Evolutionary conservation across 2,329 filamentous ascomycete genomes (phyloP).

Genomic region (Gliomastix tumulicola): DNA sequence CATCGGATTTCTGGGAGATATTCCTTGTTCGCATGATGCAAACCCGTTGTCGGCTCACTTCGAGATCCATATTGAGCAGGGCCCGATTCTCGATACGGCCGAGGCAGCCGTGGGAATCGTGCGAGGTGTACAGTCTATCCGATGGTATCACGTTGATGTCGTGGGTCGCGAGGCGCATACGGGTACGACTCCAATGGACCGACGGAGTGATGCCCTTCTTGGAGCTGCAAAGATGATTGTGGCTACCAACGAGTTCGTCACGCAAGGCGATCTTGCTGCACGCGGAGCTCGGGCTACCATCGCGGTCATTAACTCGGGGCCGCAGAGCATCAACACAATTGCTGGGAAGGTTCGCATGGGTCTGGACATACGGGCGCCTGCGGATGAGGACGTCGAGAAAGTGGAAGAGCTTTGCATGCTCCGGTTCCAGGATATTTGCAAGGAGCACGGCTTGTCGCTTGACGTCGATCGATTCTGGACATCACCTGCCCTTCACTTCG

Average conservation of each 20-base stretch:
- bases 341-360: conserved; percentile 6
- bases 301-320: conserved; percentile 22
- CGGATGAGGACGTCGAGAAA: too few species aligned
- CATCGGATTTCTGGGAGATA: conserved; percentile 61
- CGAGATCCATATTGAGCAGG: conserved; percentile 43
- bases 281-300: conserved; percentile 18
- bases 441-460: conserved; percentile 8
- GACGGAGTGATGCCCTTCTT: conserved; percentile 22
- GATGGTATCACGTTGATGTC: conserved; percentile 19
- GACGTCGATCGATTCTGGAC: too few species aligned
- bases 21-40: conserved; percentile 14
- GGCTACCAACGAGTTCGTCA: conserved; percentile 14
- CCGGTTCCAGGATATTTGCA: conserved; percentile 8
- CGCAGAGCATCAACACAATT: too few species aligned
- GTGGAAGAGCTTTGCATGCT: too few species aligned
- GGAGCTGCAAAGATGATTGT: conserved; percentile 24
- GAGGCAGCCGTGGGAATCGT: conserved; percentile 37
- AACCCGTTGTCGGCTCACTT: conserved; percentile 67
- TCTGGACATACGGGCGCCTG: conserved; percentile 6
- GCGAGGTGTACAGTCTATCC: conserved; percentile 19
- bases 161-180: conserved; percentile 19
- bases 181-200: conserved; percentile 19
- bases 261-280: too few species aligned
- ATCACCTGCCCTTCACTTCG: too few species aligned
- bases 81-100: conserved; percentile 61